phyloP scores from a whole-genome alignment of 2,329 filamentous ascomycete genomes.

The Fusarium armeniacum region DNA sequence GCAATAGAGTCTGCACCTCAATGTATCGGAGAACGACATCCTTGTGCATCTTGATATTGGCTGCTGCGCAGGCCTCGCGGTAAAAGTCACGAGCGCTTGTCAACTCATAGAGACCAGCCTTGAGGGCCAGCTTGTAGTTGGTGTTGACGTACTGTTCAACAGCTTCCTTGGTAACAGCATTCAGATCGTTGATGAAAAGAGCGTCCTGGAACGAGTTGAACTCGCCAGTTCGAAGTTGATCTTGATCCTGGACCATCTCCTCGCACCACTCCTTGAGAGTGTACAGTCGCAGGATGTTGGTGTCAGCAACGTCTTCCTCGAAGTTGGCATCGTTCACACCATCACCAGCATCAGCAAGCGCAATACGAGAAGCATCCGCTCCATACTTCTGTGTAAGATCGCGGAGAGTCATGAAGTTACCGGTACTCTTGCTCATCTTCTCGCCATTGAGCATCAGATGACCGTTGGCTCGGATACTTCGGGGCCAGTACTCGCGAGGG shows the following conservation, averaged over 20 bases:
- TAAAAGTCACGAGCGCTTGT: constrained; percentile 90
- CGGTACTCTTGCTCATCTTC: constrained; percentile 98
- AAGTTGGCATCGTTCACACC: constrained; percentile 97
- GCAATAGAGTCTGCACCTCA: constrained; percentile 85
- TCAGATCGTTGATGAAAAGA: constrained; percentile 94
- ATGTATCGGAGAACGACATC: constrained; percentile 85
- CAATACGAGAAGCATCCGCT: constrained; percentile 91
- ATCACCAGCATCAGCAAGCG: constrained; percentile 94
- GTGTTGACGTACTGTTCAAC: constrained; percentile 83
- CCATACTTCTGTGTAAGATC: constrained; percentile 93
- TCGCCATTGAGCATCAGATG: constrained; percentile 95
- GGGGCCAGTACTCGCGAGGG: constrained; percentile 88
- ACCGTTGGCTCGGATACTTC: constrained; percentile 87
- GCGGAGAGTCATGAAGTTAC: constrained; percentile 93
- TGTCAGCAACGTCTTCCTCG: constrained; percentile 94
- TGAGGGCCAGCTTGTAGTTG: constrained; percentile 84
- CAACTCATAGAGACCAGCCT: constrained; percentile 90
- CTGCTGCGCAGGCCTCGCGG: constrained; percentile 82
- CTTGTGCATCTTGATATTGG: constrained; percentile 87
- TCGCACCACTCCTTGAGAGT: constrained; percentile 92
- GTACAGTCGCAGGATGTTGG: constrained; percentile 87
- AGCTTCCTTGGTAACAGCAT: constrained; percentile 83
- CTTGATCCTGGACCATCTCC: constrained; percentile 80
- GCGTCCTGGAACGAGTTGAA: constrained; percentile 85
- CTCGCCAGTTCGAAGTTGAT: constrained; percentile 78